Evolutionary conservation across 1,284 basidiomycete species (phyloP), one percentile per base, ranked within the genome.

Genomic region (Rhodotorula sp.): DNA sequence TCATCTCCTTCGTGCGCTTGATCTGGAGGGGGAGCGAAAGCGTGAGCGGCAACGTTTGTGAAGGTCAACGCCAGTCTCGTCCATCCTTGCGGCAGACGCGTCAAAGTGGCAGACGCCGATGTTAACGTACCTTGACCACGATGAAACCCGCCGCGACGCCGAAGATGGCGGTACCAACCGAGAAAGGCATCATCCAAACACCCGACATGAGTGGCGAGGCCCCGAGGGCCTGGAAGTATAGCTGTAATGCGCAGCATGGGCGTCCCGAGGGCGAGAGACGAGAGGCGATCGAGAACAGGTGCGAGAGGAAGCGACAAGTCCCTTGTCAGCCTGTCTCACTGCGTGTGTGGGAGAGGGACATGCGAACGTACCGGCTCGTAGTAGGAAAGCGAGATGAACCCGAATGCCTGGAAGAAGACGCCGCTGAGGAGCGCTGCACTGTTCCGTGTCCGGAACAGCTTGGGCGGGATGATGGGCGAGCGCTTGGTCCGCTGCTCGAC

Each of bases 371-470:
- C 55, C 13, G 69, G 71, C 21, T 58, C 34, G n/a, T 72, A 78
- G 50, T 64, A 76, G 7, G 57, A 58, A n/a, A 55, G 76, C 41
- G 78, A 78, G 77, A 90, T 90, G 82, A 92, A 92, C 0, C 84
- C 84, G 34, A 90, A 64, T 0, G 87, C 88, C 78, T 93, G 91
- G 7, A 90, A 76, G 78, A 92, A 87, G 5, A 82, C 84, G 3
- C 86, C 84, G 45, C 90, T 77, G 17, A 93, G 82, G 52, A 92
- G 81, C 45, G 90, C 83, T 1, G 83, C 84, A 0, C 90, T 91
- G 3, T 91, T 93, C 27, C 91, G 86, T 4, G 89, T 91, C 86
- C 90, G 58, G 84, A 94, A 92, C 48, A 93, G 79, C 7, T 91
- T 86, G 12, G 90, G 88, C 13, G 92, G 91, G 12, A 97, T 82